These are phyloP conservation scores for Mentha longifolia DNA, from an alignment of 257 asterid species.

Conservation along the genomic window DNA sequence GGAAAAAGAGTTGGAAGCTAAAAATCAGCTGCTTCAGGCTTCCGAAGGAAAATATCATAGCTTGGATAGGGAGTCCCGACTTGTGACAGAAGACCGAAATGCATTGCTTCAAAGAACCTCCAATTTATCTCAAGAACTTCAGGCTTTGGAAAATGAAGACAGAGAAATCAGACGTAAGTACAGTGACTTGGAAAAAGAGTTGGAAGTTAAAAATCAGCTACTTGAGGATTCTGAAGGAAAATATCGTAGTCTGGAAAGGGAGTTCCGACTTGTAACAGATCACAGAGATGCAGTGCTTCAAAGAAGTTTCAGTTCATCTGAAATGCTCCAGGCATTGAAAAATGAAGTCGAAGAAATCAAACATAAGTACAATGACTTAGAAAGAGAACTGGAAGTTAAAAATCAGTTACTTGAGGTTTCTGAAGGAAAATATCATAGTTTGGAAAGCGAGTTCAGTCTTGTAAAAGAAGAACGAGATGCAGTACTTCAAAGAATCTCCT, in stretches of 20 bases:
- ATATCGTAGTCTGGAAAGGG: constrained; percentile 52
- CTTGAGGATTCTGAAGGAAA: constrained; percentile 55
- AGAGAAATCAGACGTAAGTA: constrained; percentile 47
- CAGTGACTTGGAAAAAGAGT: constrained; percentile 55
- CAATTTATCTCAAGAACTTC: constrained; percentile 4
- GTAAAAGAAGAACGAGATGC: constrained; percentile 66
- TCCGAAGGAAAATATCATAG: constrained; percentile 52
- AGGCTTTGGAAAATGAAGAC: constrained; percentile 54
- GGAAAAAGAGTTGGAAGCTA: constrained; percentile 53
- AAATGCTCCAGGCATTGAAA: constrained; percentile 43
- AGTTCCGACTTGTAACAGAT: neutral
- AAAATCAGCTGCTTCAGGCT: constrained; percentile 49
- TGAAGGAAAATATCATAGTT: constrained; percentile 55
- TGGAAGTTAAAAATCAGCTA: constrained; percentile 46
- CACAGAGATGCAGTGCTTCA: constrained; percentile 1
- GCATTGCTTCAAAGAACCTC: neutral
- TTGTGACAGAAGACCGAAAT: neutral
- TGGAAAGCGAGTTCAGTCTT: constrained; percentile 60
- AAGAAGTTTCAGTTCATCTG: neutral
- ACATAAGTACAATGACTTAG: constrained; percentile 54
- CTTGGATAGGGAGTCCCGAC: constrained; percentile 41
- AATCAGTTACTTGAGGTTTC: constrained; percentile 56
- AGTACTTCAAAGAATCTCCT: constrained; percentile 40
- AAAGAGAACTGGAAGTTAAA: constrained; percentile 47
- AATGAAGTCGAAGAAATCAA: constrained; percentile 48